A percentile compares a stretch with the other conserved stretches of the same genome.
phyloP scores from a whole-genome alignment of 164 flowering plant genomes.

The Macadamia integrifolia region DNA sequence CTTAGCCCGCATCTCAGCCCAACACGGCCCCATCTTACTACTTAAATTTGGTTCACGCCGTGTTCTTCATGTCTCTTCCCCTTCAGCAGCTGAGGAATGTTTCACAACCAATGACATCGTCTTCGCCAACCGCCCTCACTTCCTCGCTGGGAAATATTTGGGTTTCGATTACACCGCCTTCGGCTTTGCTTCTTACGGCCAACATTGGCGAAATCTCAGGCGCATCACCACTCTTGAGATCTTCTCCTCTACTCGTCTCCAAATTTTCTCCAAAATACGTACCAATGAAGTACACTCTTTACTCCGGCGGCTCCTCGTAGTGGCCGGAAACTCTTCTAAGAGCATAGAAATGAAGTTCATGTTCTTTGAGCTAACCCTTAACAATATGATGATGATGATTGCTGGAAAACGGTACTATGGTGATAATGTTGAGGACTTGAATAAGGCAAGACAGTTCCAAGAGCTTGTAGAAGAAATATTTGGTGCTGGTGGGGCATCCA shows the following conservation, averaged over 20 bases:
- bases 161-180: slow-evolving; percentile 30
- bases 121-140: no score
- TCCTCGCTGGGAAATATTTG: slow-evolving; percentile 36
- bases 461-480: no score
- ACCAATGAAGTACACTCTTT: slow-evolving; percentile 31
- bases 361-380: slow-evolving; percentile 35
- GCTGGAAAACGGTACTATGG: slow-evolving; percentile 49
- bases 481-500: no score
- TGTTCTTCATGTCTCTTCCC: slow-evolving; percentile 29
- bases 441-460: slow-evolving; percentile 22
- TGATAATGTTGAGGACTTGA: slow-evolving; percentile 18
- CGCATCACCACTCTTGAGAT: slow-evolving; percentile 17
- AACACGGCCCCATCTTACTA: slow-evolving; percentile 20
- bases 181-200: slow-evolving; percentile 39
- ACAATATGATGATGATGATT: slow-evolving; percentile 47
- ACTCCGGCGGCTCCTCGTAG: slow-evolving; percentile 10
- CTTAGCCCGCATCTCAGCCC: slow-evolving; percentile 12
- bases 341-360: slow-evolving; percentile 26
- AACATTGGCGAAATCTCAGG: slow-evolving; percentile 48
- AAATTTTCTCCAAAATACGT: slow-evolving; percentile 21
- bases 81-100: no score
- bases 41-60: slow-evolving; percentile 29
- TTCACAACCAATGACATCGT: no score
- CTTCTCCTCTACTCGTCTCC: slow-evolving; percentile 17
- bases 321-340: not conserved